Evolutionary conservation across 805 yeast species (phyloP).

Genomic region (Saccharomycopsis oosterbeekiorum): DNA sequence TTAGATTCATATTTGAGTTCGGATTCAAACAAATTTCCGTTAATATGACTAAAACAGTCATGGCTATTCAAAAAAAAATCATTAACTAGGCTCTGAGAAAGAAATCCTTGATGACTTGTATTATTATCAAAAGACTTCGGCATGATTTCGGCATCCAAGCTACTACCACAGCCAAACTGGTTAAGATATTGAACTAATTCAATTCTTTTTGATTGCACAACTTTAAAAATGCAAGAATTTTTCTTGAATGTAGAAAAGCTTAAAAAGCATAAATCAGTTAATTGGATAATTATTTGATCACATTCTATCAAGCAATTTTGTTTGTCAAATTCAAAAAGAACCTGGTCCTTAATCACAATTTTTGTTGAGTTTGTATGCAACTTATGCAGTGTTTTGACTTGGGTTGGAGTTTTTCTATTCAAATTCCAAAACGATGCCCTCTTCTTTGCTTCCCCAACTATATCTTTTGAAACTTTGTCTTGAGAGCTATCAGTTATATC

Average conservation of each 20-base stretch:
- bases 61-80: background rate
- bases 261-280: background rate
- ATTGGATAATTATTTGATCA: background rate
- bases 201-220: background rate
- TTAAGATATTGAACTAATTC: slow-evolving; percentile 1
- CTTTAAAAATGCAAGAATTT: background rate
- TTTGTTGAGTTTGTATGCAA: background rate
- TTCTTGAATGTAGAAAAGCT: background rate
- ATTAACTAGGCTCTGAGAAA: background rate
- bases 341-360: background rate
- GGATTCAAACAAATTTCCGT: background rate
- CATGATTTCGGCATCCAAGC: slow-evolving; percentile 1
- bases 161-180: slow-evolving; percentile 7
- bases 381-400: background rate
- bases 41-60: background rate
- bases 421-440: background rate
- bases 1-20: background rate
- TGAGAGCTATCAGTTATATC: background rate
- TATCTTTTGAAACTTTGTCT: background rate
- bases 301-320: background rate
- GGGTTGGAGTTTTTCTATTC: background rate
- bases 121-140: background rate
- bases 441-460: background rate
- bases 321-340: background rate
- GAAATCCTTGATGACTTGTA: background rate